Evolutionary conservation across 192 early-diverging fungal genomes (phyloP), one percentile per base, ranked within the genome.

Genomic region (Coemansia javaensis): DNA sequence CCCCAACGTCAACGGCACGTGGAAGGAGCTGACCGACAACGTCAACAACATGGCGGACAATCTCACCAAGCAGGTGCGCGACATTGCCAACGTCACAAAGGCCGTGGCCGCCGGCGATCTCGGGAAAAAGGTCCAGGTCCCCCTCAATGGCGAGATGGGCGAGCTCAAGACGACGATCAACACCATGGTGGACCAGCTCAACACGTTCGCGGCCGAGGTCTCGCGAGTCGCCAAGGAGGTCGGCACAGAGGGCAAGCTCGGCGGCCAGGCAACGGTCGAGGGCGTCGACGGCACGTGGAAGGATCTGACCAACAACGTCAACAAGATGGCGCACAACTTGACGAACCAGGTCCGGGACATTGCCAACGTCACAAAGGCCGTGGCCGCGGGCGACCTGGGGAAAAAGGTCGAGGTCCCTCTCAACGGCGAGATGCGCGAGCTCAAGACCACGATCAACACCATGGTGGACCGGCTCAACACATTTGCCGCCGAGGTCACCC

Each of bases 241-340:
- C 33, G 80, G 82, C 14, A 83, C 79, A 5, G 79, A 83, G 34
- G 82, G 82, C 10, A 64, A 72, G 45, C 66, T 84, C 5, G 82
- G 82, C 22, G 82, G 80, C 7, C 76, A 84, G 42, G 82, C 82
- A 1, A 59, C 65, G 5, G 80, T 84, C 14, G 54, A 63, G 11
- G 65, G 62, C 48, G 79, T 84, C 1, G 71, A 63, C 21, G 82
- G 82, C 17, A 80, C 77, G 5, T 84, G 82, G 82, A 81, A 80
- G 49, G 74, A 77, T 25, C 59, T 84, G 2, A 84, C 79, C 0
- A 76, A 81, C 20, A 80, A 79, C 48, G 82, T 83, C 47, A 83
- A 83, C 44, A 51, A 58, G 17, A 83, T 83, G 82, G 82, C 82
- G 14, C 47, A 63, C 22, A 67, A 84, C 31, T 54, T 84, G 30